These are phyloP conservation scores for Cyclostephanos invisitatus DNA, from an alignment of 108 stramenopile genomes.

Conservation along the genomic window DNA sequence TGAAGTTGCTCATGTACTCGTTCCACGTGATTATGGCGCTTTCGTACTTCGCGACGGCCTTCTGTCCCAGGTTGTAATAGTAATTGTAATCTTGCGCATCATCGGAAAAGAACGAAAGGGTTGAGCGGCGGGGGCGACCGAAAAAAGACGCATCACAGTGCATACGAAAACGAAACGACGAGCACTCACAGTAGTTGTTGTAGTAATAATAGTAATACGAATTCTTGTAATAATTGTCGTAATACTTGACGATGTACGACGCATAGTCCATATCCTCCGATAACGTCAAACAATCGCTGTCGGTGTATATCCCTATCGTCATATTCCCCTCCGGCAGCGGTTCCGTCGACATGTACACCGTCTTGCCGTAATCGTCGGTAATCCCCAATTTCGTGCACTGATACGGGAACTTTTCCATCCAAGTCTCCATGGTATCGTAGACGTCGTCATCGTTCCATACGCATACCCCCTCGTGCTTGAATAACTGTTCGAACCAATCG, in stretches of 20 bases:
- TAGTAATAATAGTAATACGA: no score
- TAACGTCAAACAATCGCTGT: slow-evolving; percentile 13
- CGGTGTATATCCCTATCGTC: slow-evolving; percentile 30
- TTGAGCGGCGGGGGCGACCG: no score
- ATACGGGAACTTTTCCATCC: slow-evolving; percentile 40
- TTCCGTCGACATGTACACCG: slow-evolving; percentile 11
- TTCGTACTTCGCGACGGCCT: no score
- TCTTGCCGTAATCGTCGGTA: slow-evolving; percentile 27
- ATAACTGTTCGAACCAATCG: slow-evolving; percentile 44
- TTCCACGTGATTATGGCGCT: no score
- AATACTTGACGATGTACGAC: slow-evolving; percentile 14
- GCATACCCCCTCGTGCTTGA: slow-evolving; percentile 52
- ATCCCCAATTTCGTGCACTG: slow-evolving; percentile 18
- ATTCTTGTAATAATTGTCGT: no score
- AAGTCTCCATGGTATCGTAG: slow-evolving; percentile 36
- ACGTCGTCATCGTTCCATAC: slow-evolving; percentile 40
- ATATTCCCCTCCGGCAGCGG: slow-evolving; percentile 37
- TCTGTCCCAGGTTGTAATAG: not conserved
- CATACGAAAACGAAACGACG: no score
- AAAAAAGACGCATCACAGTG: no score
- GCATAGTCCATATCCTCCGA: slow-evolving; percentile 13
- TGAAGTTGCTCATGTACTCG: slow-evolving; percentile 30
- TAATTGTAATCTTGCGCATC: not conserved
- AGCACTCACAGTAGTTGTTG: no score
- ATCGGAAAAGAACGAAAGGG: no score